Conservation (phyloP, 768 basidiomycete genomes). For the Multifurca ochricompacta region DNA sequence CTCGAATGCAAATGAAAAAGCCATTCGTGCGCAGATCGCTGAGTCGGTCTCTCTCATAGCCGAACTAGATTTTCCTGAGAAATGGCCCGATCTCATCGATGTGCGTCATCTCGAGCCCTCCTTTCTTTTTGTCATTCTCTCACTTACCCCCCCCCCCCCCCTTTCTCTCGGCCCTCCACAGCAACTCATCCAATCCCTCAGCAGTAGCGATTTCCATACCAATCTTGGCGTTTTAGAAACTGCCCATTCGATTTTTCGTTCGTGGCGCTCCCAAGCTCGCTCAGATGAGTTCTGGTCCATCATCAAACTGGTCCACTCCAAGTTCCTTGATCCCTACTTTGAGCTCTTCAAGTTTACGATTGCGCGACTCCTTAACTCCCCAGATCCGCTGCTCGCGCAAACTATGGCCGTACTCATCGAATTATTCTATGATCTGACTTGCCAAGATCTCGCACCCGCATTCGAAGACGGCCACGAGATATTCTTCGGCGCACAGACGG, state of each 20-base stretch:
- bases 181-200: slow-evolving; percentile 87
- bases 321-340: slow-evolving; percentile 80
- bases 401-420: slow-evolving; percentile 73
- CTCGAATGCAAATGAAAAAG: slow-evolving; percentile 63
- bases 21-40: slow-evolving; percentile 77
- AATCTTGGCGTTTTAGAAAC: slow-evolving; percentile 91
- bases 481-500: slow-evolving; percentile 66
- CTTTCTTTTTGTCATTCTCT: slow-evolving; percentile 1
- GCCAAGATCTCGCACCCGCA: slow-evolving; percentile 90
- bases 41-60: slow-evolving; percentile 92
- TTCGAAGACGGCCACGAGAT: slow-evolving; percentile 82
- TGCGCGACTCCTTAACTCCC: slow-evolving; percentile 39
- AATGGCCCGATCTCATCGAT: slow-evolving; percentile 86
- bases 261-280: slow-evolving; percentile 87
- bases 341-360: slow-evolving; percentile 70
- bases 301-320: slow-evolving; percentile 83
- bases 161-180: not conserved
- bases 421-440: slow-evolving; percentile 89
- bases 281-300: slow-evolving; percentile 80
- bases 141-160: too few relatives aligned
- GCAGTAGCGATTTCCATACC: slow-evolving; percentile 68
- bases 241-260: slow-evolving; percentile 91
- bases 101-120: slow-evolving; percentile 41
- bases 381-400: slow-evolving; percentile 49
- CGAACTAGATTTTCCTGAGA: slow-evolving; percentile 80